Evolutionary conservation across 768 basidiomycete genomes (phyloP).

Genomic region (Suillus subaureus): DNA sequence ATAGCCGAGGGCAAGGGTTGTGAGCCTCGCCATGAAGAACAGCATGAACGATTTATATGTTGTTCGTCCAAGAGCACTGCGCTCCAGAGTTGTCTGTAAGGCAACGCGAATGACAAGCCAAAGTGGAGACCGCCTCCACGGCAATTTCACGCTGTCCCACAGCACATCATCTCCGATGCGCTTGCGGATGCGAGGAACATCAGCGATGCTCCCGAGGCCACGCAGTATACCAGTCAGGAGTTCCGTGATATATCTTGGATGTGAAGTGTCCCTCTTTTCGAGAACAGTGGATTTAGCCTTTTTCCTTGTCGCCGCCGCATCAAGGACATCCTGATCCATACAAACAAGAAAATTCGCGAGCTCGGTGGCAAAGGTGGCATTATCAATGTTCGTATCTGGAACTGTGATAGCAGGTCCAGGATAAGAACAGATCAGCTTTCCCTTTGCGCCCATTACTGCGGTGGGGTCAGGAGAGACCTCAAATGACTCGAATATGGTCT

Average conservation of each 20-base stretch:
- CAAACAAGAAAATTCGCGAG: slow-evolving; percentile 41
- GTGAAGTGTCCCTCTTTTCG: slow-evolving; percentile 32
- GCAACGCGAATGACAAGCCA: slow-evolving; percentile 54
- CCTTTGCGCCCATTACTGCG: slow-evolving; percentile 38
- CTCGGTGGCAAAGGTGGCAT: slow-evolving; percentile 34
- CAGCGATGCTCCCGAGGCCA: slow-evolving; percentile 35
- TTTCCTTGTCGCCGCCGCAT: slow-evolving; percentile 31
- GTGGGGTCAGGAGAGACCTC: slow-evolving; percentile 42
- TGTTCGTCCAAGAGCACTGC: slow-evolving; percentile 12
- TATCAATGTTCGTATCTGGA: slow-evolving; percentile 28
- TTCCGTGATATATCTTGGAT: slow-evolving; percentile 53
- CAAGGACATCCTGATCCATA: slow-evolving; percentile 35
- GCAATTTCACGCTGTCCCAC: slow-evolving; percentile 36
- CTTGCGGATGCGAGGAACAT: slow-evolving; percentile 37
- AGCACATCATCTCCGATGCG: slow-evolving; percentile 50
- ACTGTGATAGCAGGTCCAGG: slow-evolving; percentile 48
- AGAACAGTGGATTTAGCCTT: slow-evolving; percentile 36
- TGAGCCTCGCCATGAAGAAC: slow-evolving; percentile 29
- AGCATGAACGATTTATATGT: slow-evolving; percentile 39
- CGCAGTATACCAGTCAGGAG: slow-evolving; percentile 50
- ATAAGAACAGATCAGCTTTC: slow-evolving; percentile 48
- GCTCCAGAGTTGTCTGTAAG: slow-evolving; percentile 40
- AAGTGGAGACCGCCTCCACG: slow-evolving; percentile 54
- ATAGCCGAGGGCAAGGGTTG: slow-evolving; percentile 1
- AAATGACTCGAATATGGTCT: slow-evolving; percentile 47